These are phyloP conservation scores for Picea sitchensis DNA, from an alignment of 75 land plant species.

Conservation along the genomic window DNA sequence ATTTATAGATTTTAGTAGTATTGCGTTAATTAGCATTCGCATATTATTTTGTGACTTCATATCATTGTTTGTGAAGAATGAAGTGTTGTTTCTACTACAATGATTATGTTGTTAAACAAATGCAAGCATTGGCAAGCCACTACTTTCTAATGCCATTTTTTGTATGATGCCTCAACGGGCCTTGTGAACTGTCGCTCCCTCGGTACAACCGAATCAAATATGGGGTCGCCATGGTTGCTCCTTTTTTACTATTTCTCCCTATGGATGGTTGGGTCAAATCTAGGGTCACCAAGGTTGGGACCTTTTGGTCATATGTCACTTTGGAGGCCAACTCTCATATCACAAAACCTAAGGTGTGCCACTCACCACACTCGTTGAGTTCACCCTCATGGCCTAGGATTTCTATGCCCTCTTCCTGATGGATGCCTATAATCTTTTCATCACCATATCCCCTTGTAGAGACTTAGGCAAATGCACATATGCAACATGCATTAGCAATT, in stretches of 20 bases:
- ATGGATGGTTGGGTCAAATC: background rate
- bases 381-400: background rate
- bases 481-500: background rate
- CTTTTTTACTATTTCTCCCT: background rate
- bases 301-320: background rate
- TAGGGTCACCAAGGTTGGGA: background rate
- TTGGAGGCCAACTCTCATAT: background rate
- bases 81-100: background rate
- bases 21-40: background rate
- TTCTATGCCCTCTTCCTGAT: background rate
- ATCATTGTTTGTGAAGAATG: background rate
- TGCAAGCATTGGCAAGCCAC: background rate
- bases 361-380: background rate
- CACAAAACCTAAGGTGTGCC: background rate
- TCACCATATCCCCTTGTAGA: background rate
- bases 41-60: background rate
- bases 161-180: background rate
- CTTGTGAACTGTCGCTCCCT: background rate
- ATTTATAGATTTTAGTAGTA: background rate
- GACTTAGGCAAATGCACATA: background rate
- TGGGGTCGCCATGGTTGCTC: background rate
- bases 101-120: background rate
- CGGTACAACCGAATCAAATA: background rate
- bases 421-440: background rate
- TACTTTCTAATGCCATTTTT: background rate